Evolutionary conservation across 2,329 filamentous ascomycete species (phyloP), one percentile per base, ranked within the genome.

Genomic region (Ophiostoma ulmi): DNA sequence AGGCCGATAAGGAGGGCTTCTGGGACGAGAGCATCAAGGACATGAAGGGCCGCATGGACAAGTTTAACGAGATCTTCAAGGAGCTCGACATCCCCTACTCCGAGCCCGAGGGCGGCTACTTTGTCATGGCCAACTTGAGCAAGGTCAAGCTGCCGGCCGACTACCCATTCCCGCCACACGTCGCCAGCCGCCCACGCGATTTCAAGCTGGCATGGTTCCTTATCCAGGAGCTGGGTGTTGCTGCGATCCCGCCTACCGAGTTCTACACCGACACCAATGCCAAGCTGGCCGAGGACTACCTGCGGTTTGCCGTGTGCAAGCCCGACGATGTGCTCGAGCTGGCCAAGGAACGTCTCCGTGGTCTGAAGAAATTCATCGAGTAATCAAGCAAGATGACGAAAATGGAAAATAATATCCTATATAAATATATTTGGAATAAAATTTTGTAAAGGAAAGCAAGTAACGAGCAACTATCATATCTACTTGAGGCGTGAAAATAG

Each of bases 191-290:
- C 1, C 93, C 95, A 35, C 86, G 95, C 39, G 95, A 99, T 79
- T 99, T 98, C 82, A 92, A 97, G 84, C 86, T 99, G 66, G 88
- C 89, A 48, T 99, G 94, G 94, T 98, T 98, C 82, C 81, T 97
- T 76, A 99, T 99, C 80, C 94, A 94, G 79, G 94, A 99, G 82
- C 84, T 99, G 26, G 95, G 95, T 11, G 93, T 99, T 38, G 95
- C 95, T 2, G 94, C 94, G 10, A 97, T 99, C 73, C 95, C 95
- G 22, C 95, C 95, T 0, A 97, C 94, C 0, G 95, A 99, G 80
- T 99, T 99, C 80, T 98, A 97, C 79, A 97, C 94, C 0, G 89
- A 92, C 22, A 82, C 80, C 63, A 97, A 97, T 77, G 88, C 91
- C 38, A 88, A 91, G 76, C 88, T 97, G 75, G 95, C 92, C 0